phyloP scores from a whole-genome alignment of 2,329 filamentous ascomycete species.

The Sporothrix humicola region DNA sequence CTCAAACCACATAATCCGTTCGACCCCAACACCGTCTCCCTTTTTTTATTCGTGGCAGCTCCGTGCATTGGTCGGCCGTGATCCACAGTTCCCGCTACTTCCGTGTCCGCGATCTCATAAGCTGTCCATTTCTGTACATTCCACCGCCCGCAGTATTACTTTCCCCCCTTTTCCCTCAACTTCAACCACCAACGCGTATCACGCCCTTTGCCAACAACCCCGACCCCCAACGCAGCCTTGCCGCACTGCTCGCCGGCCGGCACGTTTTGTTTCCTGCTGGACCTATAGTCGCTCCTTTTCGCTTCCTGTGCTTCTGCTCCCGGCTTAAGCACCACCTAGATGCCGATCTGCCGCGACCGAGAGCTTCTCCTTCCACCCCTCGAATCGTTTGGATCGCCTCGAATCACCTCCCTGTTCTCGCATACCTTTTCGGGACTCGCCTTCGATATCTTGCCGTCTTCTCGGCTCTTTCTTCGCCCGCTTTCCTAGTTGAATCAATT shows the following conservation, averaged over 20 bases:
- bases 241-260: neutral
- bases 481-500: neutral
- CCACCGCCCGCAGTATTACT: neutral
- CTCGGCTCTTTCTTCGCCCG: neutral
- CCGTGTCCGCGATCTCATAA: constrained; percentile 29
- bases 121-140: constrained; percentile 9
- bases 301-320: constrained; percentile 4
- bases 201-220: neutral
- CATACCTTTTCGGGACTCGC: neutral
- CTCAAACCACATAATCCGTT: no score
- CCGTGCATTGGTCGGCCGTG: constrained; percentile 24
- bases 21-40: neutral
- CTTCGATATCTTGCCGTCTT: neutral
- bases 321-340: neutral
- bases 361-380: neutral
- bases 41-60: constrained; percentile 19
- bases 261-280: neutral
- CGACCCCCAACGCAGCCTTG: neutral
- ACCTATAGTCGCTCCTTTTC: neutral
- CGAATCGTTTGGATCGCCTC: neutral
- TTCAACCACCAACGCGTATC: constrained; percentile 23
- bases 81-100: constrained; percentile 30
- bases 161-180: constrained; percentile 27
- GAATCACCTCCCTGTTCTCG: neutral
- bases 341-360: constrained; percentile 21